A percentile compares a stretch with the other conserved stretches of the same genome.
Conservation (phyloP, 169 alveolate species). For the Plasmodium inui region DNA sequence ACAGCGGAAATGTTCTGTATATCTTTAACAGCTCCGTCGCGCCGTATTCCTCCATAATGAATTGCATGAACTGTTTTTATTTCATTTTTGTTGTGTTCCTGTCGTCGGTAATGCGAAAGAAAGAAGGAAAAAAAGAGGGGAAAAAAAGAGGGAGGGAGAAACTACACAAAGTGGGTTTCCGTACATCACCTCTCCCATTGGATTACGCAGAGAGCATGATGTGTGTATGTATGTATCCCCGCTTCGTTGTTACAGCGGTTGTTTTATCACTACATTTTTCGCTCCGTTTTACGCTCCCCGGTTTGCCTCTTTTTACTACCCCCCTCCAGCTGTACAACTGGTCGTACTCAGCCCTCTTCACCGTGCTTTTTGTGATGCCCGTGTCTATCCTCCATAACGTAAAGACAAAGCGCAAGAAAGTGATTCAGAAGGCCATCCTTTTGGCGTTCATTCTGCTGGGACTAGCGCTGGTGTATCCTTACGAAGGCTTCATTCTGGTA, state of each 20-base stretch:
- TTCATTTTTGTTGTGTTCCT: conserved; percentile 45
- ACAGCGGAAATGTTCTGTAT: conserved; percentile 37
- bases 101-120: conserved; percentile 55
- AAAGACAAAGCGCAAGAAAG: conserved; percentile 1
- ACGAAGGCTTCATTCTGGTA: conserved; percentile 55
- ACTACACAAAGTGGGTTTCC: background rate
- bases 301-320: background rate
- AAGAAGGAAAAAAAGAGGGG: background rate
- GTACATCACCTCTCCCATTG: background rate
- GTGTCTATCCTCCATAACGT: conserved; percentile 54
- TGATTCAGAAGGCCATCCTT: conserved; percentile 7
- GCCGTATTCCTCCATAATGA: conserved; percentile 54
- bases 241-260: background rate
- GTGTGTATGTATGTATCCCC: background rate
- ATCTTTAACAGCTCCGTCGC: conserved; percentile 58
- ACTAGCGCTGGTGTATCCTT: conserved; percentile 40
- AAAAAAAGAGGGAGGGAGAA: background rate
- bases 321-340: conserved; percentile 56
- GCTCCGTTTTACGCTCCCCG: background rate
- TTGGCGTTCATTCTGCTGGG: conserved; percentile 23
- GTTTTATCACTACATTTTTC: background rate
- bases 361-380: conserved; percentile 36
- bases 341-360: conserved; percentile 59
- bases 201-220: background rate
- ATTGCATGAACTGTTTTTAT: conserved; percentile 31